phyloP scores from a whole-genome alignment of 2,329 filamentous ascomycete genomes.

The Trichoderma koningii region DNA sequence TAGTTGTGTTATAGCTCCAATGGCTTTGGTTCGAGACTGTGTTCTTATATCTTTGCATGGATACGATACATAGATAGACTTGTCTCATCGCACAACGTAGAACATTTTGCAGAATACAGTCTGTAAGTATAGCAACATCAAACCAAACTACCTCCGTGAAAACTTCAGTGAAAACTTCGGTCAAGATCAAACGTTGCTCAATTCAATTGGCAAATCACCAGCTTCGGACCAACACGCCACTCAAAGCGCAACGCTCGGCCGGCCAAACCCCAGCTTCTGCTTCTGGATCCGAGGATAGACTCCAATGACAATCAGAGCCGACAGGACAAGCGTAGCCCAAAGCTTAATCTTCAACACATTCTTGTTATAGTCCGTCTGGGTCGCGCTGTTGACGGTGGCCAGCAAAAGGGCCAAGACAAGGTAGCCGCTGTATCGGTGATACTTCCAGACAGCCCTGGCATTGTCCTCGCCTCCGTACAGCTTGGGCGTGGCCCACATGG shows the following conservation, averaged over 20 bases:
- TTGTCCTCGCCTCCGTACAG: conserved; percentile 78
- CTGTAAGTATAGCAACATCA: background rate
- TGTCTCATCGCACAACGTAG: too few relatives aligned
- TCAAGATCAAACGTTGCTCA: background rate
- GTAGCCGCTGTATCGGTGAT: conserved; percentile 80
- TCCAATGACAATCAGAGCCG: conserved; percentile 68
- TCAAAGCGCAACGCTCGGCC: conserved; percentile 25
- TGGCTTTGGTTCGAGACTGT: too few relatives aligned
- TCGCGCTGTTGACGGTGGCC: conserved; percentile 73
- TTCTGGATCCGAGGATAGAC: conserved; percentile 77
- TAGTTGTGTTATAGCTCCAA: too few relatives aligned
- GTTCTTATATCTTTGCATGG: too few relatives aligned
- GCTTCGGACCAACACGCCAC: background rate
- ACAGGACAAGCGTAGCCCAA: conserved; percentile 72
- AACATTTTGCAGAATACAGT: background rate
- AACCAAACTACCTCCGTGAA: background rate
- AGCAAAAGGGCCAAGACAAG: conserved; percentile 68
- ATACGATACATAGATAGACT: background rate
- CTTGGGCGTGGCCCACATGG: conserved; percentile 74
- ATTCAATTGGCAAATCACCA: background rate
- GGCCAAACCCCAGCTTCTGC: conserved; percentile 68
- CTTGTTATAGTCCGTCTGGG: conserved; percentile 72
- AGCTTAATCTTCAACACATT: conserved; percentile 69
- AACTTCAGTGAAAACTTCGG: too few relatives aligned
- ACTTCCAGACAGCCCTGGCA: conserved; percentile 86